Evolutionary conservation across 2,329 filamentous ascomycete species (phyloP), one percentile per base, ranked within the genome.

Genomic region (Phoma sp.): DNA sequence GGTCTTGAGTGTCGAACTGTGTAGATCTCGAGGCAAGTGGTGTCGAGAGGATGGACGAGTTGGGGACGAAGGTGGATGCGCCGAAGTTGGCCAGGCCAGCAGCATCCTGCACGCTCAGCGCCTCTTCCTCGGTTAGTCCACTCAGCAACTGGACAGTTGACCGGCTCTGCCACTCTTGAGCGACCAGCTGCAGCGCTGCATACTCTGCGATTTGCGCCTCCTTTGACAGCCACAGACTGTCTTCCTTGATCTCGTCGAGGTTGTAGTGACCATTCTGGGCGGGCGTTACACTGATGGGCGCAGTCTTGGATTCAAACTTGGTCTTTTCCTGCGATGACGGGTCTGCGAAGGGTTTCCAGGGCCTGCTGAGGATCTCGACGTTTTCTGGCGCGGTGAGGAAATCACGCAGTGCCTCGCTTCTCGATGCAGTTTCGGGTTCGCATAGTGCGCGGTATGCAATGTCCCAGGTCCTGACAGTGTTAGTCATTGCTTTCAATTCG

Each of bases 211-310:
- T 86, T 39, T 85, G 82, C 45, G 88, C 86, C 69, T 88, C 86
- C 67, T 89, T 86, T 75, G 91, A 93, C 59, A 99, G 80, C 92
- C 93, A 98, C 63, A 89, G 74, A 31, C 92, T 85, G 78, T 98
- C 93, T 41, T 86, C 85, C 77, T 96, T 96, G 73, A 98, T 86
- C 69, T 89, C 80, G 35, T 89, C 86, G 63, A 96, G 81, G 69
- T 93, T 86, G 71, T 89, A 91, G 52, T 85, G 84, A 36, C 85
- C 83, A 65, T 85, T 85, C 12, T 85, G 80, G 5, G 85, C 85
- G 17, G 89, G 86, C 1, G 91, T 86, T 43, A 92, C 85, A 72
- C 96, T 89, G 58, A 97, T 96, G 5, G 92, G 90, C 21, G 92
- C 90, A 0, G 91, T 96, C 75, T 88, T 92, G 19, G 90, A 90